Percentiles rank a stretch among this genome's conserved stretches.
Evolutionary conservation across 306 rosid species (phyloP).

Genomic region (Citrullus amarus): DNA sequence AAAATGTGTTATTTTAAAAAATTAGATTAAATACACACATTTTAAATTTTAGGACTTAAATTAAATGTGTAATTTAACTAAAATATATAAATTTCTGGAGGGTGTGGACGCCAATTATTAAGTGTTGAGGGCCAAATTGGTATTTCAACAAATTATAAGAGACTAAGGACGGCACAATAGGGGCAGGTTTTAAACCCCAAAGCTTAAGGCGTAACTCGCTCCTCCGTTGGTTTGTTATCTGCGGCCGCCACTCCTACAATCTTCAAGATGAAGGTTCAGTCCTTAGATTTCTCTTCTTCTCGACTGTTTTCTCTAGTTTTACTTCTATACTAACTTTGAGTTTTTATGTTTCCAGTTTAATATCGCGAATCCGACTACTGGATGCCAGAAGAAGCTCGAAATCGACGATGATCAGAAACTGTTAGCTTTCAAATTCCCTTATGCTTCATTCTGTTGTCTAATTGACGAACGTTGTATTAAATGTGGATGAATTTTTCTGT

Average conservation of each 20-base stretch:
- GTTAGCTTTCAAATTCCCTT: conserved; percentile 14
- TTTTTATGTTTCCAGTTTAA: conserved; percentile 26
- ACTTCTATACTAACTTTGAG: background rate
- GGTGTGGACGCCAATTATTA: no score
- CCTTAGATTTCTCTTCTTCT: background rate
- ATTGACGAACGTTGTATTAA: background rate
- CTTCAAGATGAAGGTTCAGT: conserved; percentile 27
- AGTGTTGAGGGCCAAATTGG: no score
- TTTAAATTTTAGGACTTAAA: no score
- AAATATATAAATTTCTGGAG: no score
- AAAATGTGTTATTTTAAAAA: no score
- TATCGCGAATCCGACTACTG: conserved; percentile 48
- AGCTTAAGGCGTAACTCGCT: background rate
- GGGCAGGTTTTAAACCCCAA: conserved; percentile 3
- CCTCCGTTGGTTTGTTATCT: background rate
- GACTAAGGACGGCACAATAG: background rate
- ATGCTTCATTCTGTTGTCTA: background rate
- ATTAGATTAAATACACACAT: no score
- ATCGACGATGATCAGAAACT: conserved; percentile 56
- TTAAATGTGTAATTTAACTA: no score
- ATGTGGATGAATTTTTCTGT: background rate
- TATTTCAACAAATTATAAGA: no score
- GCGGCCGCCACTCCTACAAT: conserved; percentile 14
- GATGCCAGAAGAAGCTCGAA: conserved; percentile 55
- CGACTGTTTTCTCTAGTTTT: background rate